Evolutionary conservation across 257 asterid species (phyloP).

Genomic region (Nicotiana noctiflora): DNA sequence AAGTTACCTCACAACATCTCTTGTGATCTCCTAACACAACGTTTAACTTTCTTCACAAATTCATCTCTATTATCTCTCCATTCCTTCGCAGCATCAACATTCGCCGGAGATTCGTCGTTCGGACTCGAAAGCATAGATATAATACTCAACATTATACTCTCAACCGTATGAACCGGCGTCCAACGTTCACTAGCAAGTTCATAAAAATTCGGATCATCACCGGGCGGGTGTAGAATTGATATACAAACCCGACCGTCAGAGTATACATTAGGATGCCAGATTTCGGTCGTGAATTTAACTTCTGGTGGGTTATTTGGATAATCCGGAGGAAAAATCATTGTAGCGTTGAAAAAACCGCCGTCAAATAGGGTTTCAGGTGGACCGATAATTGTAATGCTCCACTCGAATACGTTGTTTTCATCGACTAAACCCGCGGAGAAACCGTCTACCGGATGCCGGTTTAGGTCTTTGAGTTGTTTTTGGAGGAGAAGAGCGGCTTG

Average conservation of each 20-base stretch:
- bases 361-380: slow-evolving; percentile 94
- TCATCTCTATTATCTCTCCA: slow-evolving; percentile 91
- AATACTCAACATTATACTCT: slow-evolving; percentile 95
- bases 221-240: slow-evolving; percentile 97
- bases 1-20: slow-evolving; percentile 37
- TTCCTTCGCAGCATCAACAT: slow-evolving; percentile 96
- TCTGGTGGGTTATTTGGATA: slow-evolving; percentile 94
- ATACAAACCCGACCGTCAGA: slow-evolving; percentile 90
- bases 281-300: slow-evolving; percentile 80
- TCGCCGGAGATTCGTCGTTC: slow-evolving; percentile 98
- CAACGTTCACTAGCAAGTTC: slow-evolving; percentile 99
- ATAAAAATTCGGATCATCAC: slow-evolving; percentile 93
- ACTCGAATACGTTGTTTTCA: slow-evolving; percentile 75
- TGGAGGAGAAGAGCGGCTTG: slow-evolving; percentile 92
- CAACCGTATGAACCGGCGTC: slow-evolving; percentile 99
- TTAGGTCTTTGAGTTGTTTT: slow-evolving; percentile 88
- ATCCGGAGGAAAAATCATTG: slow-evolving; percentile 82
- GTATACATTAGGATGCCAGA: slow-evolving; percentile 99
- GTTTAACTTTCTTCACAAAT: slow-evolving; percentile 86
- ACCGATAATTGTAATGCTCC: slow-evolving; percentile 92
- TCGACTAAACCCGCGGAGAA: slow-evolving; percentile 93
- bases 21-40: slow-evolving; percentile 89
- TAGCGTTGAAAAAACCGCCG: slow-evolving; percentile 97
- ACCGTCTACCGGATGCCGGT: slow-evolving; percentile 83
- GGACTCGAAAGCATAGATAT: slow-evolving; percentile 98